Evolutionary conservation across 164 flowering plant genomes (phyloP).

Genomic region (Akebia trifoliata): DNA sequence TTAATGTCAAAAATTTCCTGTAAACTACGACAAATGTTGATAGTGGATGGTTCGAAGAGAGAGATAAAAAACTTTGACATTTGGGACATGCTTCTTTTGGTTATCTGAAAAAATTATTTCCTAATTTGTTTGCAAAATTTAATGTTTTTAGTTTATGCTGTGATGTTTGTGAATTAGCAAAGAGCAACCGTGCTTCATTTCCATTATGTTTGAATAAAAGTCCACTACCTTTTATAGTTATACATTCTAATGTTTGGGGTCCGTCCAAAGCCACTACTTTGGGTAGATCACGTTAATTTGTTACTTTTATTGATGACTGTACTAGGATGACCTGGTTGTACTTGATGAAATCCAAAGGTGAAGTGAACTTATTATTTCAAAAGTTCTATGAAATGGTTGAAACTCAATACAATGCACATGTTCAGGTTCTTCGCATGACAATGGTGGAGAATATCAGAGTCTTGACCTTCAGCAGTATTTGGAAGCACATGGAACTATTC

Average conservation of each 20-base stretch:
- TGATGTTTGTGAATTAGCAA: too few species aligned
- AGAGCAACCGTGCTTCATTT: neutral
- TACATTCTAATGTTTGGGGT: conserved; percentile 2
- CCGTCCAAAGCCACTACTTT: conserved; percentile 1
- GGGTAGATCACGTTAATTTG: conserved; percentile 14
- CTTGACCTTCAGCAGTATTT: too few species aligned
- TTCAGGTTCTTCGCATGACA: conserved; percentile 12
- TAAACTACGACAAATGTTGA: too few species aligned
- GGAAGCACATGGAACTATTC: conserved; percentile 8
- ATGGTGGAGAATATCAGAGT: conserved; percentile 4
- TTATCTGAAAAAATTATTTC: too few species aligned
- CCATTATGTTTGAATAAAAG: neutral
- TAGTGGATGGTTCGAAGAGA: too few species aligned
- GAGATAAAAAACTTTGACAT: too few species aligned
- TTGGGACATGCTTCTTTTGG: too few species aligned
- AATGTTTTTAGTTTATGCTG: too few species aligned
- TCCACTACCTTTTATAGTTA: neutral
- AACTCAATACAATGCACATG: conserved; percentile 10
- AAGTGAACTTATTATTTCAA: conserved; percentile 19
- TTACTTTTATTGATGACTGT: conserved; percentile 24
- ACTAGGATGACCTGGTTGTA: conserved; percentile 19
- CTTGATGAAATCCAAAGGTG: conserved; percentile 1
- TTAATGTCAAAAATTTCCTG: too few species aligned
- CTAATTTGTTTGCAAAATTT: too few species aligned
- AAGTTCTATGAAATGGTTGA: conserved; percentile 6